Evolutionary conservation across 805 yeast genomes (phyloP), one percentile per base, ranked within the genome.

Genomic region (Kazachstania bromeliacearum): DNA sequence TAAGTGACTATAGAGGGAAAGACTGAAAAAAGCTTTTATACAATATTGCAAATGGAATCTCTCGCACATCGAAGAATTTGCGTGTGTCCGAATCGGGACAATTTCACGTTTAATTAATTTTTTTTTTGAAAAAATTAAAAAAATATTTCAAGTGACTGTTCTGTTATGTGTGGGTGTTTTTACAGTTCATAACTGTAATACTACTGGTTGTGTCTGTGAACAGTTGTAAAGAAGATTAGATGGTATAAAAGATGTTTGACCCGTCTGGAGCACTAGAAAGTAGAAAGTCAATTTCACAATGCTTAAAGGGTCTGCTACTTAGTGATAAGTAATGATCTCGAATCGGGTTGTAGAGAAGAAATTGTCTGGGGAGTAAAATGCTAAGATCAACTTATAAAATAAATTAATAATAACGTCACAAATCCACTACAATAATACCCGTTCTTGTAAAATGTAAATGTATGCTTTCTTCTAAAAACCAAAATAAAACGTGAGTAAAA

Each of bases 371-470:
- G n/a, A 20, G 27, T 16, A 35, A 41, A 37, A 5, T 31, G 39
- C 17, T 14, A 28, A 13, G 12, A 8, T 33, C 27, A 9, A 18
- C 17, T 4, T 22, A 31, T n/a, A 29, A 26, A 8, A 8, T 14
- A 10, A 8, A n/a, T 12, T 8, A 10, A 16, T n/a, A 19, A 23
- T 27, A 33, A 35, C 36, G 55, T 42, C 56, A 55, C 62, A 54
- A 55, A 41, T 51, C 57, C 55, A 46, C 62, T 57, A 57, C 62
- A 57, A 57, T 57, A 57, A 57, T 57, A 57, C 62, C 43, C 57
- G 58, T 57, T 47, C 62, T 57, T 51, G 47, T 41, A 34, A 33
- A 46, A 47, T 47, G 51, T 46, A 46, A 54, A 55, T 54, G 57
- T 54, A 34, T 43, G 46, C 50, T 38, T 44, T 40, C 42, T 44